Evolutionary conservation across 176 grass and related monocot species (phyloP), one percentile per base, ranked within the genome.

Genomic region (Phyllostachys edulis): DNA sequence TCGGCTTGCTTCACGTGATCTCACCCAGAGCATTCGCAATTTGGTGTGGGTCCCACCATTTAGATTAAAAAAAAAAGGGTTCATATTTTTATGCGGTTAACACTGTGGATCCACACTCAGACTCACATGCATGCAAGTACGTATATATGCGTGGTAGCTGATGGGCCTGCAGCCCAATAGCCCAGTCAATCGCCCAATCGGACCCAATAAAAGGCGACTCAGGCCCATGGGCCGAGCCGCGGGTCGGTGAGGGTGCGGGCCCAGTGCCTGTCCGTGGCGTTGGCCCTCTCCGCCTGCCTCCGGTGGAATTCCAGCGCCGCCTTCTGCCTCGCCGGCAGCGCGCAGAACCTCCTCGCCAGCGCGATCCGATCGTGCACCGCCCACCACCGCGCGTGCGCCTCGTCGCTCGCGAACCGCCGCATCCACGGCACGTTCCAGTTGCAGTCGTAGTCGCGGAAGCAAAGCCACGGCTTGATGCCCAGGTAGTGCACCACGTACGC

Each of bases 401-500:
- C 86, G 54, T 92, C 86, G 77, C 83, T 89, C 32, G 90, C 90
- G 85, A 92, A 92, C 85, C 82, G 73, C 18, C 68, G 57, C 46
- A 88, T 67, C 81, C 85, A 39, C n/a, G 32, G 49, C 3, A 84
- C 40, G 67, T 94, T 86, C 90, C 90, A 94, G 78, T 94, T 94
- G 90, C 93, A 94, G 76, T 94, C 93, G 32, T 94, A 92, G 82
- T 94, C 87, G 5, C 93, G 82, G 46, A 90, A 94, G 88, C 90
- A 94, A 1, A 90, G 45, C 90, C 93, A 94, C 21, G 93, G 93
- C 84, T 94, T 94, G 14, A 92, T 16, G 21, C 93, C 93, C 37
- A 94, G 84, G 76, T 92, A 94, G 55, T 94, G 93, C 65, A 94
- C 63, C 7, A 89, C 83, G 73, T 89, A 77, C 42, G 86, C 79